These are phyloP conservation scores for Podospora bellae-mahoneyi DNA, from an alignment of 495 filamentous ascomycete species.

Conservation along the genomic window DNA sequence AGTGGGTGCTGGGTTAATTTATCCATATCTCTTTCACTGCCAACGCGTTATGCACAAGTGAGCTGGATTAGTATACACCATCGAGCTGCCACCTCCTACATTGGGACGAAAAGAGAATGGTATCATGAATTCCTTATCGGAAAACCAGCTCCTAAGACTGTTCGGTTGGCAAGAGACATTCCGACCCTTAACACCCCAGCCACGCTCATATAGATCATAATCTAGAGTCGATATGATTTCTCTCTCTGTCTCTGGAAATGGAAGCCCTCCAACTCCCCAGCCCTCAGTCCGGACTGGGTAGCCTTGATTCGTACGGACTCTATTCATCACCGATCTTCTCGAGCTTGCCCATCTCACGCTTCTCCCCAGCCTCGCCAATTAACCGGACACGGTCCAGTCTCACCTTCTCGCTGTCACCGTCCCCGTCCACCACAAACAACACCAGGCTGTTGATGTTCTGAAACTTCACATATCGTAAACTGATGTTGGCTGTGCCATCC, in stretches of 20 bases:
- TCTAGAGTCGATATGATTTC: constrained; percentile 20
- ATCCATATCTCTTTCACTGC: constrained; percentile 21
- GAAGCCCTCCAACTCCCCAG: constrained; percentile 13
- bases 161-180: neutral
- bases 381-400: constrained; percentile 81
- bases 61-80: constrained; percentile 7
- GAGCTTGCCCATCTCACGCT: constrained; percentile 86
- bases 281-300: neutral
- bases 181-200: constrained; percentile 11
- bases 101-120: constrained; percentile 11
- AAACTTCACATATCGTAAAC: constrained; percentile 93
- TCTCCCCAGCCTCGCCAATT: constrained; percentile 90
- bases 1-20: constrained; percentile 18
- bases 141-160: constrained; percentile 15
- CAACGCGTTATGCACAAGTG: constrained; percentile 15
- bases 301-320: constrained; percentile 40
- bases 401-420: constrained; percentile 79
- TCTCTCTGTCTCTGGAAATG: constrained; percentile 20
- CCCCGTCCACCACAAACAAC: constrained; percentile 84
- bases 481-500: constrained; percentile 79
- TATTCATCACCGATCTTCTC: constrained; percentile 88
- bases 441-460: constrained; percentile 85
- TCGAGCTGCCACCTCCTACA: constrained; percentile 16
- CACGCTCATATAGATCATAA: constrained; percentile 1
- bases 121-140: constrained; percentile 20